Conservation (phyloP, 1,284 basidiomycete species). For the Ustilago hordei region DNA sequence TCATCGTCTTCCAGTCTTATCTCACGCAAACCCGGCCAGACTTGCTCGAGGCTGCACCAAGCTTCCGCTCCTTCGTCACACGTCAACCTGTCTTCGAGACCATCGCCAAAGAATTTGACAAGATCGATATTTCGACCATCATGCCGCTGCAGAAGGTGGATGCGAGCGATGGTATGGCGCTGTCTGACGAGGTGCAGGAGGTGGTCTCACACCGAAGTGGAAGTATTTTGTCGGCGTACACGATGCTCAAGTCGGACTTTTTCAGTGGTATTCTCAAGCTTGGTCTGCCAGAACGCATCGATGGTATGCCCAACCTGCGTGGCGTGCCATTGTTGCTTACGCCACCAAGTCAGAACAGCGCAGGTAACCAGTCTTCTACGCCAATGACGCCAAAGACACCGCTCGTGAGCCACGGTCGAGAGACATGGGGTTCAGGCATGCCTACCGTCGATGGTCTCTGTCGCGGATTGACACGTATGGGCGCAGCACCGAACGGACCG, state of each 20-base stretch:
- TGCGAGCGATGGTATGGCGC: constrained; percentile 78
- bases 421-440: constrained; percentile 68
- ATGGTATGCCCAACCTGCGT: constrained; percentile 67
- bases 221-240: constrained; percentile 87
- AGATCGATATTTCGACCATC: constrained; percentile 82
- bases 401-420: constrained; percentile 42
- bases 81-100: constrained; percentile 84
- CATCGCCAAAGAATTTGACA: constrained; percentile 88
- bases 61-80: constrained; percentile 63
- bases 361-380: constrained; percentile 23
- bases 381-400: constrained; percentile 42
- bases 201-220: constrained; percentile 85
- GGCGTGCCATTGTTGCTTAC: constrained; percentile 59
- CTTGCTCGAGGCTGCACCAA: constrained; percentile 47
- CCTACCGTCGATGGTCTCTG: constrained; percentile 67
- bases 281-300: constrained; percentile 61
- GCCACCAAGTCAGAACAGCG: constrained; percentile 21
- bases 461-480: constrained; percentile 63
- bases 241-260: constrained; percentile 97
- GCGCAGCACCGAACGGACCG: constrained; percentile 51
- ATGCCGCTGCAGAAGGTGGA: constrained; percentile 79
- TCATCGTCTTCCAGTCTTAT: constrained; percentile 94
- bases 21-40: constrained; percentile 86
- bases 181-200: constrained; percentile 71
- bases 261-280: constrained; percentile 73